Evolutionary conservation across 345 rosid species (phyloP), one percentile per base, ranked within the genome.

Genomic region (Lenwebbia sp.): DNA sequence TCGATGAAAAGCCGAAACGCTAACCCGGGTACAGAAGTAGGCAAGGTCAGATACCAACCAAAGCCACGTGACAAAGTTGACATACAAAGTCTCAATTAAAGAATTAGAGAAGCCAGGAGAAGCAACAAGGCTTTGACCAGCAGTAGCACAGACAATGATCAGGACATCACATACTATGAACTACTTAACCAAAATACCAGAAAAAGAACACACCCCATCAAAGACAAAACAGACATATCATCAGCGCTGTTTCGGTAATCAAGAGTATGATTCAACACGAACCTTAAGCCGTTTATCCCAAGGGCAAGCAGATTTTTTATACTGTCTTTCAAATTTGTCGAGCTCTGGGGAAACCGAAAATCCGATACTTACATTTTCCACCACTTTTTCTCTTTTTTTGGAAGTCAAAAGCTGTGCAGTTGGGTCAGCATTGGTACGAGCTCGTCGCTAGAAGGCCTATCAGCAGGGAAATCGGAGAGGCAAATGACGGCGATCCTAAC

Each of bases 401-500:
- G 47, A 19, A 33, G 83, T 93, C 88, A 97, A 91, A 96, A 97
- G 88, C 99, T 97, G 89, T 96, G 98, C 86, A 97, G 90, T 88
- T 95, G 99, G 81, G 99, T 96, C 84, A 97, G 94, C 98, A 96
- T 95, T 84, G 93, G 93, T 44, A 95, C 99, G 62, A 97, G 98
- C 87, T 97, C 99, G 58, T 97, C 98, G 76, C 98, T 95, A 13
- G 98, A 96, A 87, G 98, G 99, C 89, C 99, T 89, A 86, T 97
- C 99, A 6, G 95, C 98, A 0, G 99, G 95, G 85, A 87, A 90
- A 87, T 97, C 99, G 0, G 99, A 97, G 60, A 96, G 93, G 88
- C 99, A 97, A 50, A 95, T 92, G 33, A 93, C 96, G 19, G 96
- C 94, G n/a, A 96, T 97, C 88, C 97, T 92, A 81, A 96, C 91